Conservation (phyloP, 805 yeast species). For the Candida morakotiae region DNA sequence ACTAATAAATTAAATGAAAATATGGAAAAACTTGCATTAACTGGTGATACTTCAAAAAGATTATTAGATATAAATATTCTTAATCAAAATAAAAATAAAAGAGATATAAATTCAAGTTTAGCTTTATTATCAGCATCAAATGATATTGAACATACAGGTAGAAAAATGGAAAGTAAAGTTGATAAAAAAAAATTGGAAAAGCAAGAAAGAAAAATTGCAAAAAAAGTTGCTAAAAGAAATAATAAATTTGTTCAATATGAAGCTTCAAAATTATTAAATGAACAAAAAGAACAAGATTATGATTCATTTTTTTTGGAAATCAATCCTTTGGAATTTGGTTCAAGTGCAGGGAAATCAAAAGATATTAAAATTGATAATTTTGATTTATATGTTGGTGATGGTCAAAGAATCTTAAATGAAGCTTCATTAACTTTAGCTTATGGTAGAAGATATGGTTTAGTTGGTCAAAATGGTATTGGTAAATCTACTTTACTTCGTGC, state of each 20-base stretch:
- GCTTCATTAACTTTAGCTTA: conserved; percentile 81
- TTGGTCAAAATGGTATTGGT: conserved; percentile 99
- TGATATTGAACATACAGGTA: conserved; percentile 88
- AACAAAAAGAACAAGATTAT: conserved; percentile 66
- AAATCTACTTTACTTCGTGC: conserved; percentile 92
- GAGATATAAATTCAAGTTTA: conserved; percentile 72
- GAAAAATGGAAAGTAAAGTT: conserved; percentile 89
- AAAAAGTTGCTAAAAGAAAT: conserved; percentile 88
- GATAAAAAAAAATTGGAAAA: conserved; percentile 95
- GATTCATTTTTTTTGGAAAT: conserved; percentile 94
- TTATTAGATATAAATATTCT: conserved; percentile 74
- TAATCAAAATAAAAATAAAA: conserved; percentile 50
- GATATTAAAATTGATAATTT: conserved; percentile 91
- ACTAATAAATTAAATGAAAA: conserved; percentile 56
- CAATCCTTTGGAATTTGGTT: conserved; percentile 87
- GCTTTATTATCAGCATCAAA: conserved; percentile 73
- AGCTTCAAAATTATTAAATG: conserved; percentile 84
- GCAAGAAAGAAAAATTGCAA: conserved; percentile 96
- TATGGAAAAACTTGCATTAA: conserved; percentile 67
- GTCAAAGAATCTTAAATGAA: conserved; percentile 86
- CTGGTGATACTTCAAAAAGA: conserved; percentile 87
- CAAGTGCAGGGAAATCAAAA: conserved; percentile 88
- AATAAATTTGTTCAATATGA: conserved; percentile 84
- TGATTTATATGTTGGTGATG: conserved; percentile 94
- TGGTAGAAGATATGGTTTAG: conserved; percentile 95